Evolutionary conservation across 805 yeast species (phyloP).

Genomic region (Peterozyma xylosa): DNA sequence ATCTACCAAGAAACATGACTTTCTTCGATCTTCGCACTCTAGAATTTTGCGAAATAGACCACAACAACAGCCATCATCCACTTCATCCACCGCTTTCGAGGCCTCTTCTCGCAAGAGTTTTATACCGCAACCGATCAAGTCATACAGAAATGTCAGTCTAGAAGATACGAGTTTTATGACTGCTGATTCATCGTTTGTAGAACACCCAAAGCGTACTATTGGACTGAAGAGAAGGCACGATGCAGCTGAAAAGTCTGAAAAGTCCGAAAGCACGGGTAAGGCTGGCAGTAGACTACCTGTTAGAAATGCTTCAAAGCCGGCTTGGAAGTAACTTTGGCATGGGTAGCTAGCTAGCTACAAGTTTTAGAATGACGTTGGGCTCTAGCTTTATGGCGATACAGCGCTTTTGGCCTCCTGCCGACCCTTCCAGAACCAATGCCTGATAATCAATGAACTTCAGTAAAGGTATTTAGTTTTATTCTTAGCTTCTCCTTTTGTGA

Average conservation of each 20-base stretch:
- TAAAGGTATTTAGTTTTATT: too few species aligned
- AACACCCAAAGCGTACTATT: background rate
- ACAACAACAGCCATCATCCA: background rate
- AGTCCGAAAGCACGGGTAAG: background rate
- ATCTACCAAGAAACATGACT: background rate
- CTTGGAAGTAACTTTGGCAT: conserved; percentile 3
- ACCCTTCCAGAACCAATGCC: too few species aligned
- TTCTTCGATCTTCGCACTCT: conserved; percentile 3
- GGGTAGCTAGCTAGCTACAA: too few species aligned
- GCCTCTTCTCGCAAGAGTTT: background rate
- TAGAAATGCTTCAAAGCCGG: conserved; percentile 5
- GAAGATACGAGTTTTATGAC: conserved; percentile 3
- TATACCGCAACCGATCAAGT: background rate
- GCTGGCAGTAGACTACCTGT: conserved; percentile 5
- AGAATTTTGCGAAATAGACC: conserved; percentile 4
- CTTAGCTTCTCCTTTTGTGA: too few species aligned
- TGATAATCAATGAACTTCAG: too few species aligned
- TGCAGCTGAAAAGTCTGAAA: background rate
- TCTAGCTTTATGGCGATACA: too few species aligned
- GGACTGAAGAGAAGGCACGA: conserved; percentile 3
- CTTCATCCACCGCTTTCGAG: background rate
- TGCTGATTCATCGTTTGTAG: conserved; percentile 5
- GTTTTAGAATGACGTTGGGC: too few species aligned
- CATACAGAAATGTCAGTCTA: background rate
- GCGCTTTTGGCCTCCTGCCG: too few species aligned